Base-by-base conservation (phyloP, 2,329 filamentous ascomycete species). In the Pseudogymnoascus pannorum region DNA sequence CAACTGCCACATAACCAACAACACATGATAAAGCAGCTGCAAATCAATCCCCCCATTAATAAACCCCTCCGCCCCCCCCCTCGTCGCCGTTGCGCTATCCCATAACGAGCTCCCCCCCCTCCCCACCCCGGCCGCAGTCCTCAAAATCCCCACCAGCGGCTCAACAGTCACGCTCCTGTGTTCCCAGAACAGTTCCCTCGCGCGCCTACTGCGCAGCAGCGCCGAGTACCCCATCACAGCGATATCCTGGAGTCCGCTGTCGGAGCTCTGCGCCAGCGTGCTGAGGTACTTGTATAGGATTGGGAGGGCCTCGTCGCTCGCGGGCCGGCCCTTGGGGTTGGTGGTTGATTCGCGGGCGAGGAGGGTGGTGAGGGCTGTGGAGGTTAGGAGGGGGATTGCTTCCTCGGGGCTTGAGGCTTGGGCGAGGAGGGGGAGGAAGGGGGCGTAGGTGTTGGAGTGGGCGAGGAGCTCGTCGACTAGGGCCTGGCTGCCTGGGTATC, bases 1-100 rank as follows among this genome's bases (percentile, higher is more conserved):
- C 67, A 99, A 80, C 78, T 97, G 92, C 94, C 94, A 99, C 62
- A 99, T 78, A 11, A 96, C 92, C 58, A 99, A 81, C 20, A 99
- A 82, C 14, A 97, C 89, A 70, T 97, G 91, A 73, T 99, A 99
- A 40, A 99, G 82, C 40, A 97, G 82, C 74, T 99, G 94, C 40
- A 99, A 79, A 2, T 92, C 91, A 63, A 99, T 91, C 7, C 92
- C 92, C 57, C 92, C 91, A 62, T 92, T 87, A 29, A 88, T 71
- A 3, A 78, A 77, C 4, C 81, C 81, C 66, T 87, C 86, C 61
- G 84, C 82, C 59, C 86, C 87, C 64, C 81, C 82, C 69, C 86
- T 84, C 57, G 73, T 5, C 11, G 54, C n/a, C 16, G 29, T 42
- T 69, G 38, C 73, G 77, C 1, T 77, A 29, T 7, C 72, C 78